Conservation (phyloP, 208 protist genomes). For the Jaenimonas drosophilae region DNA sequence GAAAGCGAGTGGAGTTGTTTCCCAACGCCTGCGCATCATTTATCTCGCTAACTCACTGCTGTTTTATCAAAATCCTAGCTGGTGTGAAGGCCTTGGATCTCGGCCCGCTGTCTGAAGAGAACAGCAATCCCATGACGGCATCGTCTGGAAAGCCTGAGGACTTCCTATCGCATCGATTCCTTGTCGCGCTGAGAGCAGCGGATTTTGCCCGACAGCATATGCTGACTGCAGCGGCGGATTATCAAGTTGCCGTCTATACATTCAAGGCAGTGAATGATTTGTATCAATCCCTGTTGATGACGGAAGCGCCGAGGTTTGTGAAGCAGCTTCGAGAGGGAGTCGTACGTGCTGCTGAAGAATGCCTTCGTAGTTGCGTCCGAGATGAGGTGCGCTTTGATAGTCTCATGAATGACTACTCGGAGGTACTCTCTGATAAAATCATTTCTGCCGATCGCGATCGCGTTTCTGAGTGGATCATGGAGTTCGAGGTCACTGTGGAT, state of each 20-base stretch:
- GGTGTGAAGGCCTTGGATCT: slow-evolving; percentile 1
- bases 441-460: slow-evolving; percentile 14
- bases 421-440: slow-evolving; percentile 6
- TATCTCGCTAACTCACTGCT: slow-evolving; percentile 30
- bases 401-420: neutral
- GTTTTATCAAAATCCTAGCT: slow-evolving; percentile 8
- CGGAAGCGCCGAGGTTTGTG: neutral
- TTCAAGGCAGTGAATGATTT: slow-evolving; percentile 3
- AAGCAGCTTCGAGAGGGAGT: slow-evolving; percentile 7
- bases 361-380: slow-evolving; percentile 14
- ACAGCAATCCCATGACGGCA: neutral
- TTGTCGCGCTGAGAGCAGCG: slow-evolving; percentile 20
- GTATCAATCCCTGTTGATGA: slow-evolving; percentile 1
- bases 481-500: slow-evolving; percentile 12
- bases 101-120: neutral
- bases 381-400: slow-evolving; percentile 3
- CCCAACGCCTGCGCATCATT: slow-evolving; percentile 26
- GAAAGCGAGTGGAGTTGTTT: slow-evolving; percentile 42
- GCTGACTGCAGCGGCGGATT: slow-evolving; percentile 20
- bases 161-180: slow-evolving; percentile 12
- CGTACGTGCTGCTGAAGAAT: slow-evolving; percentile 13
- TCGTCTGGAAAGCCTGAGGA: neutral
- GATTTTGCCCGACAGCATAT: slow-evolving; percentile 25
- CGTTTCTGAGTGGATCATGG: slow-evolving; percentile 29
- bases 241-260: slow-evolving; percentile 27